These are phyloP conservation scores for Isoetes engelmannii DNA, from an alignment of 83 land plant genomes.

Conservation along the genomic window DNA sequence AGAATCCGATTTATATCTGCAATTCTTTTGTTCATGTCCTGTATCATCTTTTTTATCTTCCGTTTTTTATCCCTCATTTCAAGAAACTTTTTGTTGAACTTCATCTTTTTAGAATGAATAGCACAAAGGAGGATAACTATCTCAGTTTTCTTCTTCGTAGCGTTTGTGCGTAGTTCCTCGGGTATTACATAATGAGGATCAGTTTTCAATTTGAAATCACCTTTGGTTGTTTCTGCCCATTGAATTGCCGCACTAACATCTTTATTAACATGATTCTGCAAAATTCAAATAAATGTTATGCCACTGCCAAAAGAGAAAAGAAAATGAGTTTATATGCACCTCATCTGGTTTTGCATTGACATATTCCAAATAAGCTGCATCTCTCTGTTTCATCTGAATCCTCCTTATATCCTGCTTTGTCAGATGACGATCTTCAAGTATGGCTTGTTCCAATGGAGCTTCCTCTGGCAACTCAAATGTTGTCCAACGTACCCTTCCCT, in stretches of 20 bases:
- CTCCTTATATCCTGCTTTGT: slow-evolving; percentile 8
- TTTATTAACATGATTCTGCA: slow-evolving; percentile 29
- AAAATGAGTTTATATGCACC: neutral
- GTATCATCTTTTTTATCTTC: slow-evolving; percentile 11
- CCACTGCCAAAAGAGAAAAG: neutral
- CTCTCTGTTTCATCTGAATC: slow-evolving; percentile 5
- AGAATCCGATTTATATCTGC: slow-evolving; percentile 29
- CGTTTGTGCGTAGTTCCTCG: slow-evolving; percentile 30
- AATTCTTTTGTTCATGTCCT: slow-evolving; percentile 18
- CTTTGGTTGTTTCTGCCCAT: slow-evolving; percentile 25
- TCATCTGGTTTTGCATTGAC: slow-evolving; percentile 11
- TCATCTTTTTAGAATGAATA: slow-evolving; percentile 28
- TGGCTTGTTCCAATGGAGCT: neutral
- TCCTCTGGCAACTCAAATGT: too few relatives aligned
- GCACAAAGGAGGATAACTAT: slow-evolving; percentile 31
- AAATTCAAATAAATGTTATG: neutral
- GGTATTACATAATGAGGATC: slow-evolving; percentile 24
- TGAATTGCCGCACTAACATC: slow-evolving; percentile 30
- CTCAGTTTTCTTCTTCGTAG: slow-evolving; percentile 26
- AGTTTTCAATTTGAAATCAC: slow-evolving; percentile 38
- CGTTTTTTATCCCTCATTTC: slow-evolving; percentile 26
- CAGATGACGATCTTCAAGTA: slow-evolving; percentile 5
- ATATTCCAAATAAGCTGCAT: neutral
- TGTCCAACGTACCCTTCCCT: too few relatives aligned
- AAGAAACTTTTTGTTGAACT: slow-evolving; percentile 30